Evolutionary conservation across 176 grass and related monocot species (phyloP).

Genomic region (Stipa capillata): DNA sequence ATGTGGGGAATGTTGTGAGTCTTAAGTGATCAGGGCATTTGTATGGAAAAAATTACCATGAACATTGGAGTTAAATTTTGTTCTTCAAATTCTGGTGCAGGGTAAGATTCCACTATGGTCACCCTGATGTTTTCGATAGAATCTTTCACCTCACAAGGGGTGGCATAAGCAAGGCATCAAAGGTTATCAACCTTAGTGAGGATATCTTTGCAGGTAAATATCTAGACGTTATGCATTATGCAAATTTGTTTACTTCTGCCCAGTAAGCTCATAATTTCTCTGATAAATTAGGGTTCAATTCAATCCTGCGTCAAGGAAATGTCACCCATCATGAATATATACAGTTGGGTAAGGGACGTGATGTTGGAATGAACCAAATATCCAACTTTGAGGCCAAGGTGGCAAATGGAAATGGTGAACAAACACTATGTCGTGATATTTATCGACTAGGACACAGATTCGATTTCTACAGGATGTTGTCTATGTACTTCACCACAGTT

Average conservation of each 20-base stretch:
- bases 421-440: slow-evolving; percentile 67
- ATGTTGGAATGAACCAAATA: slow-evolving; percentile 82
- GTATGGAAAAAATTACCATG: neutral
- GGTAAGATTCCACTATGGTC: slow-evolving; percentile 71
- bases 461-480: slow-evolving; percentile 69
- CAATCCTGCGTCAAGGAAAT: slow-evolving; percentile 55
- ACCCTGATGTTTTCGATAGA: slow-evolving; percentile 79
- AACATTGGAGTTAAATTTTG: neutral
- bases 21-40: neutral
- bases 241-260: neutral
- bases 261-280: neutral
- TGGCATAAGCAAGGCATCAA: slow-evolving; percentile 72
- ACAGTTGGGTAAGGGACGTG: slow-evolving; percentile 66
- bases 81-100: slow-evolving; percentile 23
- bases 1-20: neutral
- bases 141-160: slow-evolving; percentile 75
- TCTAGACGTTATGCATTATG: slow-evolving; percentile 1
- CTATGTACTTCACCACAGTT: slow-evolving; percentile 64
- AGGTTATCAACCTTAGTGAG: slow-evolving; percentile 68
- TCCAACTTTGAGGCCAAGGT: slow-evolving; percentile 77
- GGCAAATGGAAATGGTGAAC: slow-evolving; percentile 68
- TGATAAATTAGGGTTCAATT: slow-evolving; percentile 53
- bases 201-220: slow-evolving; percentile 73
- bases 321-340: slow-evolving; percentile 75
- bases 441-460: slow-evolving; percentile 69